These are phyloP conservation scores for Tylopilus vinaceipallidus DNA, from an alignment of 768 basidiomycete genomes.

Conservation along the genomic window DNA sequence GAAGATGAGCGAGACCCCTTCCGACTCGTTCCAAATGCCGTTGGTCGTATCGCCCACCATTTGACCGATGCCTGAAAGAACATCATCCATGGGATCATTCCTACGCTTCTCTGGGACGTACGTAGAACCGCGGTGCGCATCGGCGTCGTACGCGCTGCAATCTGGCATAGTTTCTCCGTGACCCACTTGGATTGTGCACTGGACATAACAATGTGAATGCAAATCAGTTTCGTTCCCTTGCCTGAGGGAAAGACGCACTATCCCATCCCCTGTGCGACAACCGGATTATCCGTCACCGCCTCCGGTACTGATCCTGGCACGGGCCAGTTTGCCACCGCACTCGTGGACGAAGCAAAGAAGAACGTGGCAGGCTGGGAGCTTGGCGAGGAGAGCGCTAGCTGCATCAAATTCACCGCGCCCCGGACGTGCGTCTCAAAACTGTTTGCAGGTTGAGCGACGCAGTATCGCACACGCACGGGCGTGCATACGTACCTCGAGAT, in stretches of 20 bases:
- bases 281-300: conserved; percentile 22
- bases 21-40: conserved; percentile 56
- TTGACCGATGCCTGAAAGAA: conserved; percentile 47
- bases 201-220: not conserved
- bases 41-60: conserved; percentile 50
- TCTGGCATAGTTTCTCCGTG: conserved; percentile 48
- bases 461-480: not conserved
- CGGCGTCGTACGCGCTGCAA: conserved; percentile 33
- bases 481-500: conserved; percentile 20
- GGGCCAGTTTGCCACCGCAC: conserved; percentile 26
- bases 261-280: conserved; percentile 33
- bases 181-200: conserved; percentile 48
- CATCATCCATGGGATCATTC: not conserved
- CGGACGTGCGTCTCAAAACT: conserved; percentile 47
- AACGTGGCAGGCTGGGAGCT: conserved; percentile 36
- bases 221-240: not conserved
- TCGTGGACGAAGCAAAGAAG: conserved; percentile 53
- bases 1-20: conserved; percentile 31
- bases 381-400: conserved; percentile 43
- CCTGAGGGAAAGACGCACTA: conserved; percentile 22
- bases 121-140: conserved; percentile 21
- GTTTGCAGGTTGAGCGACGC: conserved; percentile 7
- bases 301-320: conserved; percentile 21
- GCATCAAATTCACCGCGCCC: conserved; percentile 49
- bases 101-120: conserved; percentile 8